A percentile compares a stretch with the other conserved stretches of the same genome.
Evolutionary conservation across 2,329 filamentous ascomycete species (phyloP).

Genomic region (Lasiodiplodia citricola): DNA sequence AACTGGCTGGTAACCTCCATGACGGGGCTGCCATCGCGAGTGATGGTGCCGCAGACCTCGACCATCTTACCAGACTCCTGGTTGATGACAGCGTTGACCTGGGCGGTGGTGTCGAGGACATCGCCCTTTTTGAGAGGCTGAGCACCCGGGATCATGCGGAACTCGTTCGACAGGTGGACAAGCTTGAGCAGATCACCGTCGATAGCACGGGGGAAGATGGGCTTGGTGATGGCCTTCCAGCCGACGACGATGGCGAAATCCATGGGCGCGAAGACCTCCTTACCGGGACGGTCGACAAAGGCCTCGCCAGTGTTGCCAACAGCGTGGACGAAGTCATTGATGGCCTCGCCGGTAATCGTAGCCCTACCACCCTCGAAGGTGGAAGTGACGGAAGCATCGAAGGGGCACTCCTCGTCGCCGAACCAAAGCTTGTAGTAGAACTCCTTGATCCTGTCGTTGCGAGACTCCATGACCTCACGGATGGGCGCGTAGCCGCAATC

Average conservation of each 20-base stretch:
- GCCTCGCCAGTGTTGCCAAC: conserved; percentile 98
- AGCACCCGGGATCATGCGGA: conserved; percentile 97
- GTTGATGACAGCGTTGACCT: conserved; percentile 97
- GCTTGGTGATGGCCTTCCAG: conserved; percentile 99
- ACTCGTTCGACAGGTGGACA: conserved; percentile 94
- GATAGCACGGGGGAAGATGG: conserved; percentile 95
- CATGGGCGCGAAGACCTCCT: conserved; percentile 95
- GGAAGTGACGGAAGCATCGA: conserved; percentile 83
- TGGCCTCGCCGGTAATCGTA: conserved; percentile 86
- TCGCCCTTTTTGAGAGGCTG: conserved; percentile 96
- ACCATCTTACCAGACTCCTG: conserved; percentile 99
- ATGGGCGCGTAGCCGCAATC: conserved; percentile 98
- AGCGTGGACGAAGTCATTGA: conserved; percentile 98
- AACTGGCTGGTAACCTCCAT: conserved; percentile 99
- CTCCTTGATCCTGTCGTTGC: conserved; percentile 98
- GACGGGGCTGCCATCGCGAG: conserved; percentile 78
- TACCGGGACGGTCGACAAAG: conserved; percentile 93
- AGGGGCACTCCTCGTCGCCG: conserved; percentile 80
- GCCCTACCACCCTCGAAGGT: conserved; percentile 89
- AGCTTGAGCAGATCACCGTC: conserved; percentile 96
- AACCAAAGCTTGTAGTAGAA: conserved; percentile 99
- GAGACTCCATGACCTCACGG: conserved; percentile 90
- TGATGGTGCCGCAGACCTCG: conserved; percentile 97
- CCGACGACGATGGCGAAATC: conserved; percentile 98
- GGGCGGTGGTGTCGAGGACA: conserved; percentile 87